Evolutionary conservation across 768 basidiomycete species (phyloP), one percentile per base, ranked within the genome.

Genomic region (Agaricus subrufescens): DNA sequence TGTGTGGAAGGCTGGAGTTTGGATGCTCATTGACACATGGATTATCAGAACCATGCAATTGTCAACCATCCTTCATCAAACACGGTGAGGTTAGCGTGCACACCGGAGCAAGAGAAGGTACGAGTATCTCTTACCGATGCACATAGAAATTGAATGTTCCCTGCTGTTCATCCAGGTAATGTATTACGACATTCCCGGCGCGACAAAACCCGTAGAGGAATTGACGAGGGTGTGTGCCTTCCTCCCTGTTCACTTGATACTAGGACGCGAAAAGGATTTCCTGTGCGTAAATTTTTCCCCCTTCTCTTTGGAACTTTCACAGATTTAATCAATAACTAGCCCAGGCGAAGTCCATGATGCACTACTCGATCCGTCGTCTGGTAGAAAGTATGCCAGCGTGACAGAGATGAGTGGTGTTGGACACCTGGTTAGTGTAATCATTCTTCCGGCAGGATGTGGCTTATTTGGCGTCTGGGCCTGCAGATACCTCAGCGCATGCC

Each of bases 41-140:
- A 4, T 19, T 40, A 10, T 40, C 57, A 84, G 84, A 67, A 72
- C 64, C 68, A 80, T 61, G 84, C 75, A 3, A 66, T 84, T 4
- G 71, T 72, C 55, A 60, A 66, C 42, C 73, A 72, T 39, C 69
- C 74, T 47, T 70, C 67, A 1, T 65, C 58, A 2, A 65, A 62
- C 23, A 59, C 67, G 39, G 64, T 83, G 40, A 76, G 76, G 1
- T 67, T 87, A 3, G 80, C 81, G 6, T 88, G 86, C 60, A 79
- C 76, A 0, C 77, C 79, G 23, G 75, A 84, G 43, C 83, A 88
- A 63, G 86, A 89, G 70, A 76, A 73, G 48, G 85, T 86, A 60
- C 19, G 19, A 19, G 19, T 19, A 19, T 19, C 19, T 19, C 19
- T 19, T 19, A 19, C 19, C 19, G 19, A 19, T 19, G 19, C 19